Evolutionary conservation across 768 basidiomycete genomes (phyloP), one percentile per base, ranked within the genome.

Genomic region (Hemileccinum rubropunctum): DNA sequence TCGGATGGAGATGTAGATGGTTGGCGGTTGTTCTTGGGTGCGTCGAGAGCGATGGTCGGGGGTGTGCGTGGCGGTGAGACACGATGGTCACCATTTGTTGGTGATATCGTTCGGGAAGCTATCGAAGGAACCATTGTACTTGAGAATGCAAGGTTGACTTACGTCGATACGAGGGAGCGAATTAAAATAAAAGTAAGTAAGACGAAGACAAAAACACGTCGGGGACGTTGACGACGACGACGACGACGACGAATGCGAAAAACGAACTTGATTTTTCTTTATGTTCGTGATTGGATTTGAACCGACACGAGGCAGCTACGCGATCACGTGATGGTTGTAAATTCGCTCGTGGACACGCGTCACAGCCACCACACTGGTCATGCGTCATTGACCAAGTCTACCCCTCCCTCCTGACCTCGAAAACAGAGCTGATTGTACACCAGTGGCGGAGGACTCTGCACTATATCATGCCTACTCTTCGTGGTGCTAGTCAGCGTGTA

Each of bases 1-100:
- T 78, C 76, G 4, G 76, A 77, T 44, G 69, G 68, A 8, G 74
- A 63, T 18, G 66, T 61, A 7, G 69, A 72, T 15, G 61, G 4
- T 33, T 59, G 71, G 30, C 68, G 68, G 51, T 35, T 56, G 38
- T 59, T 65, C 59, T 69, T 67, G n/a, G 68, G 52, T 47, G 57
- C 60, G 50, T 67, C 68, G 34, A 66, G 57, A n/a, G 56, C 52
- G 45, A 47, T 37, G 17, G 51, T 54, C 40, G 66, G 66, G 3
- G 66, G 66, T 11, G 66, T 68, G 23, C 45, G 64, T 6, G 66
- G 66, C 5, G 66, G 66, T 14, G 66, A 68, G 48, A 61, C 18
- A 47, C 65, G 65, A 52, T 50, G 61, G 21, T 67, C 66, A 49
- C 66, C 65, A 39, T 56, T 50, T 32, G 61, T 54, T 35, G 68